phyloP scores from a whole-genome alignment of 129 eudicot genomes.

The Flaveria sonorensis region DNA sequence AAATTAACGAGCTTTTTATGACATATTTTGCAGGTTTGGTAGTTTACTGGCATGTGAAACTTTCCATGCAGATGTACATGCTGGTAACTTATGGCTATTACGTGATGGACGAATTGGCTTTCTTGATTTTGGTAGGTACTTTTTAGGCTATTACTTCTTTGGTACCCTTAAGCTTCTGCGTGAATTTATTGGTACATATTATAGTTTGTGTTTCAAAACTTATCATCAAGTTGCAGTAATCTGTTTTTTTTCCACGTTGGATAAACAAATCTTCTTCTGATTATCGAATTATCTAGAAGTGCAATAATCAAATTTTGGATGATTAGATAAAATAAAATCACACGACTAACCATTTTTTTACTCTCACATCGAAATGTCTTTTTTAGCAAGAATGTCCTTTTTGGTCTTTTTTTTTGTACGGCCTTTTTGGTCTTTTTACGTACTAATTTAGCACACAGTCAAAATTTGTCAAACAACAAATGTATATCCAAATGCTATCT shows the following conservation, averaged over 20 bases:
- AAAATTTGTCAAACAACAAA: neutral
- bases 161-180: conserved; percentile 16
- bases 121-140: conserved; percentile 83
- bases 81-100: conserved; percentile 91
- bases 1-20: neutral
- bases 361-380: neutral
- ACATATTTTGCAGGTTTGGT: conserved; percentile 75
- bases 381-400: neutral
- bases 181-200: conserved; percentile 17
- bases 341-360: neutral
- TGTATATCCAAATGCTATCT: neutral
- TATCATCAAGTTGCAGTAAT: neutral
- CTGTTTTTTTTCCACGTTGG: neutral
- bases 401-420: conserved; percentile 4
- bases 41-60: conserved; percentile 91
- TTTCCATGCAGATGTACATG: conserved; percentile 98
- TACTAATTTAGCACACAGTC: neutral
- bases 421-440: neutral
- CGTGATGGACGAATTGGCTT: conserved; percentile 99
- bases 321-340: neutral
- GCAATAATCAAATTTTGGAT: neutral
- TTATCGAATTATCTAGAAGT: neutral
- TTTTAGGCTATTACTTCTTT: conserved; percentile 8
- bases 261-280: neutral
- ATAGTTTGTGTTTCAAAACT: neutral